Conservation (phyloP, 805 yeast species). For the Scheffersomyces stipitis region DNA sequence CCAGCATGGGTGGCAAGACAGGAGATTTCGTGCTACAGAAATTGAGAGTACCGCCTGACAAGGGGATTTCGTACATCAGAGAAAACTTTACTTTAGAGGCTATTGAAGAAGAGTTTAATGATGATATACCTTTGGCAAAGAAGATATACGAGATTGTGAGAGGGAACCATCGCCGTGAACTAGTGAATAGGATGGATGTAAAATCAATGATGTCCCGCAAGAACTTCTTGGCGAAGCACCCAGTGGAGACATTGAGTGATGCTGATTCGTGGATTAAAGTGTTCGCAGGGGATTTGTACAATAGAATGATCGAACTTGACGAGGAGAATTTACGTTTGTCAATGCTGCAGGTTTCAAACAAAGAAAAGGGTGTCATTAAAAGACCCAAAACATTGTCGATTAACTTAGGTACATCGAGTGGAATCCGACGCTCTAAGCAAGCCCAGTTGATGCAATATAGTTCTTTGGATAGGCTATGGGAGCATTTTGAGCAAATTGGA, state of each 20-base stretch:
- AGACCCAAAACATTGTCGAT: conserved; percentile 59
- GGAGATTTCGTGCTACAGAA: conserved; percentile 61
- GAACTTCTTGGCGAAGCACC: conserved; percentile 61
- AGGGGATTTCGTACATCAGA: conserved; percentile 48
- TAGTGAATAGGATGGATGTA: conserved; percentile 58
- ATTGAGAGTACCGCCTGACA: conserved; percentile 50
- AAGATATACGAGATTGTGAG: conserved; percentile 61
- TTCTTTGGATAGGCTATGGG: conserved; percentile 32
- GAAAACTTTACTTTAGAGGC: conserved; percentile 40
- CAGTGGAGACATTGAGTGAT: conserved; percentile 53
- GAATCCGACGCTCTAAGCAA: conserved; percentile 39
- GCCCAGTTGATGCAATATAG: conserved; percentile 35
- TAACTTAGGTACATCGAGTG: conserved; percentile 25
- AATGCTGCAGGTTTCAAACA: conserved; percentile 18
- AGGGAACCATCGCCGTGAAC: conserved; percentile 57
- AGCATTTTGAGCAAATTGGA: conserved; percentile 20
- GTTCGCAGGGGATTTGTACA: conserved; percentile 73
- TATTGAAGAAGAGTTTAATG: conserved; percentile 19
- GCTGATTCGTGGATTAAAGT: conserved; percentile 78
- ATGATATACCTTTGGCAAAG: conserved; percentile 51
- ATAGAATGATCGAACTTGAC: conserved; percentile 69
- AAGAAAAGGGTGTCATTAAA: conserved; percentile 25
- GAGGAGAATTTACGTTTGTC: conserved; percentile 53
- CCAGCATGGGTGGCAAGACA: conserved; percentile 89
- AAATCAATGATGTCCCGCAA: conserved; percentile 91